These are phyloP conservation scores for Mariannaea elegans DNA, from an alignment of 2,329 filamentous ascomycete genomes.

Conservation along the genomic window DNA sequence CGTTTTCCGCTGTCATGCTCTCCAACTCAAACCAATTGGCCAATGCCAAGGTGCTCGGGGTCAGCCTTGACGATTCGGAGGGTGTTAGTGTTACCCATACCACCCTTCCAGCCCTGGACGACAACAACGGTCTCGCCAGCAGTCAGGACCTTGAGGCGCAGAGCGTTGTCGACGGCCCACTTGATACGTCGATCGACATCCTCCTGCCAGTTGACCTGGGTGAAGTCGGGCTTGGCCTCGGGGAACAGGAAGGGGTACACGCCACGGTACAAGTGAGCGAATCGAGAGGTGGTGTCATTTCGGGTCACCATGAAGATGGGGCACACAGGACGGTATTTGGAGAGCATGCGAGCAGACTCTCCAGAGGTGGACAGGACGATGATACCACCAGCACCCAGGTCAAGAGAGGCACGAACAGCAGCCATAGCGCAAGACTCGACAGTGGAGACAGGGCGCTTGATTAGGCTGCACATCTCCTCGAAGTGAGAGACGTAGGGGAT, in stretches of 20 bases:
- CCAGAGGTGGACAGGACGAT: constrained; percentile 96
- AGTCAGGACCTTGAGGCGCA: constrained; percentile 80
- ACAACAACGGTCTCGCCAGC: constrained; percentile 81
- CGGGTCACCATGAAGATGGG: constrained; percentile 99
- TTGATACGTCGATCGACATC: constrained; percentile 97
- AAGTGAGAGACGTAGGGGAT: constrained; percentile 98
- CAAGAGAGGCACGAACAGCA: constrained; percentile 92
- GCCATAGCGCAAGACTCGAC: constrained; percentile 97
- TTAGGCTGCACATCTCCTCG: constrained; percentile 89
- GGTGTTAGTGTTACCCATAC: constrained; percentile 92
- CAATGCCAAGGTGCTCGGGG: constrained; percentile 66
- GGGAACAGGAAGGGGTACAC: constrained; percentile 98
- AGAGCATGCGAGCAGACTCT: constrained; percentile 91
- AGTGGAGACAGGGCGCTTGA: constrained; percentile 83
- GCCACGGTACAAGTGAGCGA: constrained; percentile 94
- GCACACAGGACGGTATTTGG: constrained; percentile 98
- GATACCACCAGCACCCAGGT: constrained; percentile 96
- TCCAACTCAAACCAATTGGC: constrained; percentile 45
- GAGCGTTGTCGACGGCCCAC: constrained; percentile 91
- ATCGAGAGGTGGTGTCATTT: constrained; percentile 83
- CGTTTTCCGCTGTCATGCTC: constrained; percentile 18
- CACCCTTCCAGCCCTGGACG: constrained; percentile 91
- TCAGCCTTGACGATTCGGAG: constrained; percentile 71
- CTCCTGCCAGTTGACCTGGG: constrained; percentile 94
- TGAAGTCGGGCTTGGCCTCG: constrained; percentile 94